These are phyloP conservation scores for Neostapfia colusana DNA, from an alignment of 176 grass and related monocot species.

Conservation along the genomic window DNA sequence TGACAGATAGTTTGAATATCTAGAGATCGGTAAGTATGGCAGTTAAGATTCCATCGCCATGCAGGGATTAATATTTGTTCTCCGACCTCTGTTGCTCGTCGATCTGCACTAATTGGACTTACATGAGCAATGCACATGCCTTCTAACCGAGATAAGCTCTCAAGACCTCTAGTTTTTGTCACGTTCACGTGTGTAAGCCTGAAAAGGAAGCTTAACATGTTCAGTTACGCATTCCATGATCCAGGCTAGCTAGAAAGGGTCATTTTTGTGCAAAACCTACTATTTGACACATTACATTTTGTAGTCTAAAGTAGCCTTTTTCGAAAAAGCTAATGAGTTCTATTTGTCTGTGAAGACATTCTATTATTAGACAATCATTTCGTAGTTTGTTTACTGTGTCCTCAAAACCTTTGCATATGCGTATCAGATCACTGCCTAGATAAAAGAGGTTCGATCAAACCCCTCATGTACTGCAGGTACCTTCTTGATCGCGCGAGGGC, in stretches of 20 bases:
- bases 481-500: too few species aligned
- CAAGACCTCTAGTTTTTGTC: not conserved
- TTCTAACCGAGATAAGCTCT: not conserved
- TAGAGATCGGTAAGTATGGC: slow-evolving; percentile 26
- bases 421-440: too few species aligned
- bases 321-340: not conserved
- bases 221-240: not conserved
- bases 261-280: not conserved
- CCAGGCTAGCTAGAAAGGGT: not conserved
- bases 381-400: too few species aligned
- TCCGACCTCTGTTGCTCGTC: not conserved
- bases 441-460: too few species aligned
- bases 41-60: slow-evolving; percentile 38
- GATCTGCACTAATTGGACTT: slow-evolving; percentile 23
- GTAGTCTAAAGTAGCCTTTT: not conserved
- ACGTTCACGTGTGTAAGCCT: not conserved
- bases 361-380: too few species aligned
- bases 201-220: not conserved
- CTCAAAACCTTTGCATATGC: too few species aligned
- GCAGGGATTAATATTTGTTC: slow-evolving; percentile 10
- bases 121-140: slow-evolving; percentile 14
- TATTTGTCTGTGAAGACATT: too few species aligned
- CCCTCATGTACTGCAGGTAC: too few species aligned
- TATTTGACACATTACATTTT: not conserved
- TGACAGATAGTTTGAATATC: slow-evolving; percentile 32